These are phyloP conservation scores for Hortaea sp. DNA, from an alignment of 2,329 filamentous ascomycete species.

Conservation along the genomic window DNA sequence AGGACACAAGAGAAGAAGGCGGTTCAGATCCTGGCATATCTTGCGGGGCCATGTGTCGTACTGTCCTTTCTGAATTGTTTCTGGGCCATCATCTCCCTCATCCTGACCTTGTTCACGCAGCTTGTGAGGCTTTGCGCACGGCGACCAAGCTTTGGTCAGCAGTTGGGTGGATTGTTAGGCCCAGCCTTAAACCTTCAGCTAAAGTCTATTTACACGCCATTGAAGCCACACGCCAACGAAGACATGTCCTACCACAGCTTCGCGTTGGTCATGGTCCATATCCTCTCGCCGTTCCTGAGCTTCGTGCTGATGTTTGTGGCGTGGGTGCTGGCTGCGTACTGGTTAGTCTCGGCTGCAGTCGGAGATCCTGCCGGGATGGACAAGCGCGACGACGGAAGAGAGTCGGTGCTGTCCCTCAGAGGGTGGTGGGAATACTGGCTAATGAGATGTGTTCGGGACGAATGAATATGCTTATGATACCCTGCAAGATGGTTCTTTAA, in stretches of 20 bases:
- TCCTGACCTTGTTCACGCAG: constrained; percentile 41
- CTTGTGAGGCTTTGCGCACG: constrained; percentile 46
- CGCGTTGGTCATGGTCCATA: constrained; percentile 42
- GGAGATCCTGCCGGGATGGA: constrained; percentile 52
- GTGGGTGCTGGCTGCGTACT: constrained; percentile 52
- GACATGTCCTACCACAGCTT: constrained; percentile 30
- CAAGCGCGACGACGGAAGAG: constrained; percentile 49
- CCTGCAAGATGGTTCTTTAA: neutral
- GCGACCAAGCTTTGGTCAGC: constrained; percentile 37
- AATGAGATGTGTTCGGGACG: constrained; percentile 15
- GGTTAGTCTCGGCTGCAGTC: constrained; percentile 42
- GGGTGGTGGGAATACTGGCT: constrained; percentile 54
- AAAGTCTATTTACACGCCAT: constrained; percentile 36
- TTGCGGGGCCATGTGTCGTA: constrained; percentile 44
- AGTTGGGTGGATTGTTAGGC: constrained; percentile 43
- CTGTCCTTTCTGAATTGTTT: constrained; percentile 44
- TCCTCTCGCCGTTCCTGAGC: constrained; percentile 47
- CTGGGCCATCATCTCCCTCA: constrained; percentile 44
- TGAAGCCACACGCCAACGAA: constrained; percentile 21
- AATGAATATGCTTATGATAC: constrained; percentile 5
- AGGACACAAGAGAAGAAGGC: constrained; percentile 33
- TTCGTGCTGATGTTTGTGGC: constrained; percentile 46
- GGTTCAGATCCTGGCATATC: constrained; percentile 39
- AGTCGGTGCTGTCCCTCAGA: constrained; percentile 48
- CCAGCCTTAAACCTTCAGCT: constrained; percentile 45